Percentiles rank a stretch among this genome's conserved stretches.
These are phyloP conservation scores for Heracleum sosnowskyi DNA, from an alignment of 129 eudicot genomes.

Conservation along the genomic window DNA sequence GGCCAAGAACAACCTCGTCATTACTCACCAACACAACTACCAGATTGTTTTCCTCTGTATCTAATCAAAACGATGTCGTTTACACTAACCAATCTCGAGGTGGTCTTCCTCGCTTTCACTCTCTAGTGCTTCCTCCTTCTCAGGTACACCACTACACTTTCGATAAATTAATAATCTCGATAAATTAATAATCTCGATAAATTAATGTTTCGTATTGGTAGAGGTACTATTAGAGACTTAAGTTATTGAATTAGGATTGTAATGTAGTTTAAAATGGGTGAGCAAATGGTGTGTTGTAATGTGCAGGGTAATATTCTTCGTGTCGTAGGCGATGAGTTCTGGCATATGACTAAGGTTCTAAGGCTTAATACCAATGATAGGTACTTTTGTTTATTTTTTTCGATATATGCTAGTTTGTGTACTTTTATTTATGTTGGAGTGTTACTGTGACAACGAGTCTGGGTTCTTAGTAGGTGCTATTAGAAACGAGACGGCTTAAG, in stretches of 20 bases:
- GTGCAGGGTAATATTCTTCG: conserved; percentile 70
- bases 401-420: not conserved
- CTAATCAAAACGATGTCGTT: conserved; percentile 24
- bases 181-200: not conserved
- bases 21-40: not conserved
- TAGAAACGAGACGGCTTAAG: not conserved
- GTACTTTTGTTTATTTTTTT: conserved; percentile 18
- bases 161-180: not conserved
- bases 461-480: not conserved
- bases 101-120: conserved; percentile 87
- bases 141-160: conserved; percentile 33
- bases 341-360: conserved; percentile 96
- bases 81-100: conserved; percentile 86
- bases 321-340: conserved; percentile 85
- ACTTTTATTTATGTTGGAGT: no score
- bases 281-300: conserved; percentile 2
- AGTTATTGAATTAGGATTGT: not conserved
- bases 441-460: not conserved
- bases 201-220: not conserved
- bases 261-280: not conserved
- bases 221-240: not conserved
- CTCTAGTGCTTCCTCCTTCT: conserved; percentile 60
- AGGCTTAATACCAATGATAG: conserved; percentile 63
- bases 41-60: conserved; percentile 40
- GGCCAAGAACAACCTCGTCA: conserved; percentile 20